Percentiles rank a stretch among this genome's conserved stretches.
Conservation (phyloP, 1,284 basidiomycete genomes). For the Bjerkandera adusta region DNA sequence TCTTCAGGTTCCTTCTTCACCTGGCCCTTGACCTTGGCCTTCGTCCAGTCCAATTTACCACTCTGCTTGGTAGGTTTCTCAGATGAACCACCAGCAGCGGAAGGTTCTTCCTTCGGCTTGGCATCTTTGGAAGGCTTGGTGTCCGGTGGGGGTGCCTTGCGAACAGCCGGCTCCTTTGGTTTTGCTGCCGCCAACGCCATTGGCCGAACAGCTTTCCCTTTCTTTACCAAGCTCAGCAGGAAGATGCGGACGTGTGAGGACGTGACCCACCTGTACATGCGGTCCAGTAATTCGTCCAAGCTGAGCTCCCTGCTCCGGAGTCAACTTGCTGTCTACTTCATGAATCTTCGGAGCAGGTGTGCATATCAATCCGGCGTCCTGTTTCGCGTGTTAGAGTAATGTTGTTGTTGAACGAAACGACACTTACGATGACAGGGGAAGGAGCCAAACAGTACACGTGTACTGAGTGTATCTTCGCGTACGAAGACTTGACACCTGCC, state of each 20-base stretch:
- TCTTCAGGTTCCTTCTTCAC: conserved; percentile 26
- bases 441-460: conserved; percentile 70
- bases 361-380: conserved; percentile 65
- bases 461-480: conserved; percentile 45
- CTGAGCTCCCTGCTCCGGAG: conserved; percentile 37
- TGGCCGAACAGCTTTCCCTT: conserved; percentile 3
- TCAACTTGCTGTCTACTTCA: conserved; percentile 45
- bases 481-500: conserved; percentile 50
- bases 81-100: no score
- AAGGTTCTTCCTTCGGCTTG: conserved; percentile 26
- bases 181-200: neutral
- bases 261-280: conserved; percentile 47
- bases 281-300: conserved; percentile 51
- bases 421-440: conserved; percentile 52
- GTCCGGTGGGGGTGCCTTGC: neutral
- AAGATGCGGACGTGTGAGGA: conserved; percentile 4
- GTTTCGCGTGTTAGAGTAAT: neutral
- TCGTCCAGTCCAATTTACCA: conserved; percentile 64
- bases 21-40: conserved; percentile 49
- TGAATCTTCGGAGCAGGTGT: conserved; percentile 47
- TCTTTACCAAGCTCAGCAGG: neutral
- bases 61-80: conserved; percentile 38
- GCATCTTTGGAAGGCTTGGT: conserved; percentile 3
- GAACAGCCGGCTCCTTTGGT: neutral
- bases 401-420: neutral